These are phyloP conservation scores for Colletotrichum shisoi DNA, from an alignment of 2,329 filamentous ascomycete species.

Conservation along the genomic window DNA sequence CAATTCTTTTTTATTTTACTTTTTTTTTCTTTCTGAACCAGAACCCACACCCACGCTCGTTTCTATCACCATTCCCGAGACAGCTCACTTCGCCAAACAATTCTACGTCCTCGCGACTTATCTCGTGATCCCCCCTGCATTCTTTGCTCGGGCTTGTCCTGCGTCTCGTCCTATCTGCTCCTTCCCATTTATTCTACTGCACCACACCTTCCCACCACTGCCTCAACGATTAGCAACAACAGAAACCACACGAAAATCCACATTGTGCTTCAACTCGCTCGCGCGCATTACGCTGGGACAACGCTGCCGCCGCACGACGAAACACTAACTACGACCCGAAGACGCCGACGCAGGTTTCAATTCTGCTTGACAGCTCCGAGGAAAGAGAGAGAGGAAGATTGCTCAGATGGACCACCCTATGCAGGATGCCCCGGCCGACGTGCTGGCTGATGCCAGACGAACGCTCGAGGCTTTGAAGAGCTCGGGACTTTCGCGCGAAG, in stretches of 20 bases:
- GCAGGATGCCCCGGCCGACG: conserved; percentile 52
- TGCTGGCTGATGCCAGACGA: conserved; percentile 56
- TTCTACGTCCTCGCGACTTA: conserved; percentile 4
- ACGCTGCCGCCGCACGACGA: background rate
- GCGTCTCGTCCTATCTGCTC: conserved; percentile 13
- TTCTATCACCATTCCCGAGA: conserved; percentile 26
- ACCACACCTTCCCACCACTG: background rate
- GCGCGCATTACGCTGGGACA: background rate
- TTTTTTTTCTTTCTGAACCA: background rate
- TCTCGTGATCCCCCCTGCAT: background rate
- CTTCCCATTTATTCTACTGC: conserved; percentile 7
- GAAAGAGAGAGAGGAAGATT: conserved; percentile 24
- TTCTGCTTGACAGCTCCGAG: background rate
- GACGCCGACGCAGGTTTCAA: conserved; percentile 5
- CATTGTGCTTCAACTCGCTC: background rate
- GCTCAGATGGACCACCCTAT: conserved; percentile 39
- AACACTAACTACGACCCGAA: background rate
- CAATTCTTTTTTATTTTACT: background rate
- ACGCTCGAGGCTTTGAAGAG: conserved; percentile 58
- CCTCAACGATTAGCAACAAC: conserved; percentile 3
- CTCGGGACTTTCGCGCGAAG: conserved; percentile 55
- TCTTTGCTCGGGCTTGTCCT: conserved; percentile 4
- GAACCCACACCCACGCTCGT: conserved; percentile 36
- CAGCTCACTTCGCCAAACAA: conserved; percentile 7
- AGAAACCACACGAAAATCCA: background rate